Evolutionary conservation across 2,329 filamentous ascomycete species (phyloP).

Genomic region (Colletotrichum siamense): DNA sequence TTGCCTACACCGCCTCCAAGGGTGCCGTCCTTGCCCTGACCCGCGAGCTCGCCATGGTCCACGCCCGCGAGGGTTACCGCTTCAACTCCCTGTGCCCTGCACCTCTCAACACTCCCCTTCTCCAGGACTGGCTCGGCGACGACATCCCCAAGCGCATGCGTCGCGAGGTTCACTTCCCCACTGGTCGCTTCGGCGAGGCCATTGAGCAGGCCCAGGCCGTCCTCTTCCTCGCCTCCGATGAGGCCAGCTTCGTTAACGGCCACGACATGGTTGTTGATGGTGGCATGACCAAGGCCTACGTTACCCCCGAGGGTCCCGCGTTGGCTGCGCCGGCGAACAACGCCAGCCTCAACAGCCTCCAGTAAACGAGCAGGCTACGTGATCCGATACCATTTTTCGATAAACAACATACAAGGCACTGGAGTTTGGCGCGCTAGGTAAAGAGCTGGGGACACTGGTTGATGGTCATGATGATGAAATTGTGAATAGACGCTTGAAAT

Average conservation of each 20-base stretch:
- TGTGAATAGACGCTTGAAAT: conserved; percentile 9
- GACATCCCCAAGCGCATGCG: conserved; percentile 81
- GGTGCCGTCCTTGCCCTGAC: conserved; percentile 91
- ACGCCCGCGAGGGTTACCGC: conserved; percentile 85
- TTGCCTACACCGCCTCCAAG: conserved; percentile 94
- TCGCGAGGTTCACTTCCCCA: conserved; percentile 89
- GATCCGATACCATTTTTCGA: neutral
- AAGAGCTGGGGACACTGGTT: neutral
- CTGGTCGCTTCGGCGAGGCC: conserved; percentile 89
- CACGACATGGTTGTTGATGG: conserved; percentile 95
- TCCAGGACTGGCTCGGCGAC: conserved; percentile 93
- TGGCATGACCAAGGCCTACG: conserved; percentile 93
- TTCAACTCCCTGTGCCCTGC: conserved; percentile 93
- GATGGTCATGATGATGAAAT: conserved; percentile 15
- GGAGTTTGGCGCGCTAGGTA: conserved; percentile 16
- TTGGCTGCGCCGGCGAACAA: conserved; percentile 63
- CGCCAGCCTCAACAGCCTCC: conserved; percentile 35
- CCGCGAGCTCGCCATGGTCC: conserved; percentile 88
- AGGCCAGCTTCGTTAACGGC: conserved; percentile 89
- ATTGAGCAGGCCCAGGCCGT: conserved; percentile 92
- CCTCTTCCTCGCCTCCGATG: conserved; percentile 84
- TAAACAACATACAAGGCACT: neutral
- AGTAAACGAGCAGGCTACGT: neutral
- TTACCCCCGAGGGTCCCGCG: conserved; percentile 68
- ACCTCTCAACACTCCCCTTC: conserved; percentile 87